phyloP scores from a whole-genome alignment of 2,329 filamentous ascomycete species.

The Colletotrichum sp. region DNA sequence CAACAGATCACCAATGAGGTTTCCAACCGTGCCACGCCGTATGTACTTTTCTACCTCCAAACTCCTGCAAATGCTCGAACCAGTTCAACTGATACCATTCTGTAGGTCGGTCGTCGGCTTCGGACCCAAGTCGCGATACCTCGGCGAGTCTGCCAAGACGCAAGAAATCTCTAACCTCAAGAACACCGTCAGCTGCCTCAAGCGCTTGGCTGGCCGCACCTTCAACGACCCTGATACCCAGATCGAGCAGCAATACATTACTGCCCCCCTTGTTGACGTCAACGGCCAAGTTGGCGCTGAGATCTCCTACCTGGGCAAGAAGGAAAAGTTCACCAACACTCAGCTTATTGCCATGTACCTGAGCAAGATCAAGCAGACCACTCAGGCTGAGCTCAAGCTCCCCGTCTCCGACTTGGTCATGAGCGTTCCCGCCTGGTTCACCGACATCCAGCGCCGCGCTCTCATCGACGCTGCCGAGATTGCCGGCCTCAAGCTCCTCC shows the following conservation, averaged over 20 bases:
- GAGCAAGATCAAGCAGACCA: conserved; percentile 90
- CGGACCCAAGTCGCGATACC: conserved; percentile 89
- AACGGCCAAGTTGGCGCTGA: conserved; percentile 95
- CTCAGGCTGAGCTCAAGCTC: conserved; percentile 84
- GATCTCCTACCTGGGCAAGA: conserved; percentile 91
- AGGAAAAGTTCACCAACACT: conserved; percentile 92
- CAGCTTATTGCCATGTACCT: conserved; percentile 96
- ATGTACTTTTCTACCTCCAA: conserved; percentile 52
- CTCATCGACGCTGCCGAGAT: conserved; percentile 93
- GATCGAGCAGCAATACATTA: conserved; percentile 90
- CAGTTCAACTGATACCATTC: conserved; percentile 10
- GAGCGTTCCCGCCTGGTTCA: conserved; percentile 97
- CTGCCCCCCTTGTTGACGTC: conserved; percentile 84
- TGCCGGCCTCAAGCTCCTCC: conserved; percentile 88
- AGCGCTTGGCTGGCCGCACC: conserved; percentile 87
- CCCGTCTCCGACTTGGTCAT: conserved; percentile 93
- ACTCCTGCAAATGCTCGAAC: conserved; percentile 16
- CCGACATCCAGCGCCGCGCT: conserved; percentile 87
- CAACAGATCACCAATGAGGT: conserved; percentile 96
- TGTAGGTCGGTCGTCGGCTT: conserved; percentile 90
- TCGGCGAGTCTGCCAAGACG: conserved; percentile 95
- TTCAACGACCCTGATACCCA: conserved; percentile 91
- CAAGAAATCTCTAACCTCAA: conserved; percentile 99
- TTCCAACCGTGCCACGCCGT: conserved; percentile 97
- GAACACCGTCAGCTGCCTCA: conserved; percentile 94